Percentiles rank a stretch among this genome's conserved stretches.
phyloP scores from a whole-genome alignment of 768 basidiomycete genomes.

The Termitomyces eurrhizus region DNA sequence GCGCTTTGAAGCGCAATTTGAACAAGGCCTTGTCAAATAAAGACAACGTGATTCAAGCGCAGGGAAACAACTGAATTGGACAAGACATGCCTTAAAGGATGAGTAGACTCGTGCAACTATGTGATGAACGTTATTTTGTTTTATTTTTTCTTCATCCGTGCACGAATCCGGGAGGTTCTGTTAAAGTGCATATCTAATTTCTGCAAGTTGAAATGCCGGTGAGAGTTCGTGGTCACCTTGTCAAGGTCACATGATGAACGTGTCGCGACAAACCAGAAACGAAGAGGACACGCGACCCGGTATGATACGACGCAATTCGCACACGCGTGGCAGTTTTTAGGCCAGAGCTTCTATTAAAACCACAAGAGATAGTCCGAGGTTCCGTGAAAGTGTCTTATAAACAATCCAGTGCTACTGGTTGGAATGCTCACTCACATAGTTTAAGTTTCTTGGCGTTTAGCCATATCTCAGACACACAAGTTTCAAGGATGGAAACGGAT shows the following conservation, averaged over 20 bases:
- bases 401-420: no score
- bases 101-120: neutral
- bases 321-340: neutral
- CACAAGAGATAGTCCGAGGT: neutral
- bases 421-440: neutral
- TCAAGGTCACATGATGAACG: slow-evolving; percentile 3
- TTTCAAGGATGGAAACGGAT: neutral
- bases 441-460: neutral
- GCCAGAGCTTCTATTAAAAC: neutral
- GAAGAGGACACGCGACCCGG: neutral
- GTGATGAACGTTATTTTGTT: neutral
- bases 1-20: neutral
- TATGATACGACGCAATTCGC: neutral
- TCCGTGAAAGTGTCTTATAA: neutral
- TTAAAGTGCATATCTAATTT: neutral
- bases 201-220: neutral
- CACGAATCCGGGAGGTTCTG: neutral
- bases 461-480: neutral
- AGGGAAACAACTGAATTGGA: neutral
- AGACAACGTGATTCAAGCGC: neutral
- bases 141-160: neutral
- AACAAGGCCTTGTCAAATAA: neutral
- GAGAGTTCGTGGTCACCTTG: neutral
- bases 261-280: neutral
- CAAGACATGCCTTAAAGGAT: neutral